phyloP scores from a whole-genome alignment of 2,329 filamentous ascomycete genomes.

The Fusarium sp. region DNA sequence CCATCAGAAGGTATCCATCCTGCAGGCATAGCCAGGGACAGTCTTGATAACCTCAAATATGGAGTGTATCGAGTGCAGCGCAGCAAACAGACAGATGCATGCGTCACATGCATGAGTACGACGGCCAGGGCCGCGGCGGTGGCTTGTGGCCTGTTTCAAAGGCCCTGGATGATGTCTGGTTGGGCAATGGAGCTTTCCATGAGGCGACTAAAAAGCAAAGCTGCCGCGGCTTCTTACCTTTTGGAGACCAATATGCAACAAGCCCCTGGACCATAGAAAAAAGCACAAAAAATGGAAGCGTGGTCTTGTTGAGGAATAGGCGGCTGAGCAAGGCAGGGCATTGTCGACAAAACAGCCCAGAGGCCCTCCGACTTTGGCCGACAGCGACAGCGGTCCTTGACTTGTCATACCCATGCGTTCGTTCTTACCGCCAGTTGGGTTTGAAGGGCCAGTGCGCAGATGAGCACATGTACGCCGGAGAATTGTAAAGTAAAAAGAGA shows the following conservation, averaged over 20 bases:
- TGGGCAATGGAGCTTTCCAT: constrained; percentile 7
- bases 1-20: not conserved
- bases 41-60: constrained; percentile 13
- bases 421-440: constrained; percentile 27
- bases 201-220: constrained; percentile 41
- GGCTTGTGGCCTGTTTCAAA: constrained; percentile 30
- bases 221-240: constrained; percentile 7
- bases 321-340: not conserved
- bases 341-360: constrained; percentile 10
- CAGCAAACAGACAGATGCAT: constrained; percentile 11
- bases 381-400: constrained; percentile 15
- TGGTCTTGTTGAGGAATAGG: constrained; percentile 12
- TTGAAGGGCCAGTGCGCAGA: not conserved
- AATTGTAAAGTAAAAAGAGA: constrained; percentile 14
- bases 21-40: constrained; percentile 19
- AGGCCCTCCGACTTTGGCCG: constrained; percentile 42
- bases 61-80: not conserved
- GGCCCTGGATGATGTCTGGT: not conserved
- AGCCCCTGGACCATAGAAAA: not conserved
- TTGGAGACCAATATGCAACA: constrained; percentile 14
- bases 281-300: not conserved
- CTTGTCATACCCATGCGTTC: constrained; percentile 12
- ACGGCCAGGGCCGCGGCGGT: constrained; percentile 4
- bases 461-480: constrained; percentile 9
- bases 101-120: constrained; percentile 31